Conservation (phyloP, 441 rosid genomes). For the Adansonia grandidieri region DNA sequence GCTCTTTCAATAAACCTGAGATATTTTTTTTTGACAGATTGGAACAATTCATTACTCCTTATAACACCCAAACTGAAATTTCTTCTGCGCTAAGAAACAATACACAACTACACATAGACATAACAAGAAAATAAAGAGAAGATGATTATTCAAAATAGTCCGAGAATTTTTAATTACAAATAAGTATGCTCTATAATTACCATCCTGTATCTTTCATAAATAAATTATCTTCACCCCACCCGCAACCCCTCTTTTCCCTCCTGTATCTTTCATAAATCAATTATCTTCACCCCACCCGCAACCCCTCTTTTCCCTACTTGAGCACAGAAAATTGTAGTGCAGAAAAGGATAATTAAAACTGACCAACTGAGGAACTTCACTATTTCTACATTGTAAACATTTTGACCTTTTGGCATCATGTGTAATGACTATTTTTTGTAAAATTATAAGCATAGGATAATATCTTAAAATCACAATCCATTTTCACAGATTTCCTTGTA, state of each 20-base stretch:
- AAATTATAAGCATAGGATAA: not conserved
- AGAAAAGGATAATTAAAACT: not conserved
- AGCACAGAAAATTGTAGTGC: not conserved
- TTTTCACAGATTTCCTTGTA: constrained; percentile 26
- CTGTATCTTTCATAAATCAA: constrained; percentile 14
- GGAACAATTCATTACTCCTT: constrained; percentile 16
- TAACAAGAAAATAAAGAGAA: constrained; percentile 2
- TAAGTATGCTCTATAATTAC: not conserved
- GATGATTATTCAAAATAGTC: not conserved
- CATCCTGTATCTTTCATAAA: constrained; percentile 3
- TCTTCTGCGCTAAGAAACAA: constrained; percentile 20
- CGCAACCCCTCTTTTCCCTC: not conserved
- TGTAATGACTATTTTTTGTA: not conserved
- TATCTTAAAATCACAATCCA: constrained; percentile 3
- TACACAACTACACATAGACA: not conserved
- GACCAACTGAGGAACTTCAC: constrained; percentile 15
- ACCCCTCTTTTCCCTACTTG: not conserved
- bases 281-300: not conserved
- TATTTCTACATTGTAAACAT: not conserved
- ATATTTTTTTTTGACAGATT: constrained; percentile 11
- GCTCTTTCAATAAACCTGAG: constrained; percentile 85
- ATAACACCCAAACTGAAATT: constrained; percentile 23
- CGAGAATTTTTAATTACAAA: not conserved
- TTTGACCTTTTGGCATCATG: constrained; percentile 5
- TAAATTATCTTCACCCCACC: not conserved